Evolutionary conservation across 164 flowering plant species (phyloP).

Genomic region (Litsea cubeba): DNA sequence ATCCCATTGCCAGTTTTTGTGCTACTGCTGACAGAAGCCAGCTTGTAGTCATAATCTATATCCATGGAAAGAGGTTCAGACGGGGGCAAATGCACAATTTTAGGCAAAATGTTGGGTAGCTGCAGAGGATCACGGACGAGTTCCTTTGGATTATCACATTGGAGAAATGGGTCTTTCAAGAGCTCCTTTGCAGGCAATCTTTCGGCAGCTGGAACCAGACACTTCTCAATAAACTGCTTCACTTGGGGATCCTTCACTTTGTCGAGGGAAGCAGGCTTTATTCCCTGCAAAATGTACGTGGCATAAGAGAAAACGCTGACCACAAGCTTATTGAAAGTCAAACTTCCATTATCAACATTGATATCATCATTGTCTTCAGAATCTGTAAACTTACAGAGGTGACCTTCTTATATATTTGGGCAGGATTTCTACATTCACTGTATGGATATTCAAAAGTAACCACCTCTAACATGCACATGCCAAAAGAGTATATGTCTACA

Average conservation of each 20-base stretch:
- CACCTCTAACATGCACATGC: conserved; percentile 77
- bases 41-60: conserved; percentile 38
- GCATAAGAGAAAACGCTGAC: not conserved
- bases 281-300: conserved; percentile 43
- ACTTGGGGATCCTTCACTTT: conserved; percentile 61
- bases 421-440: conserved; percentile 60
- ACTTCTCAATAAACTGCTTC: conserved; percentile 77
- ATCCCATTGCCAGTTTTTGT: conserved; percentile 22
- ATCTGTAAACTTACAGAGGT: conserved; percentile 42
- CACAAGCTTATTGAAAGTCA: not conserved
- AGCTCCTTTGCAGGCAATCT: conserved; percentile 64
- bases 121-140: conserved; percentile 16
- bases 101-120: conserved; percentile 15
- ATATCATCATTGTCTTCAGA: not conserved
- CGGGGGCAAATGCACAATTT: conserved; percentile 13
- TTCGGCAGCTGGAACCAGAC: conserved; percentile 59
- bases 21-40: conserved; percentile 20
- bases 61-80: conserved; percentile 48
- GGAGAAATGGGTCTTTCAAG: conserved; percentile 63
- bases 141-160: conserved; percentile 26
- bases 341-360: not conserved
- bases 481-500: conserved; percentile 75
- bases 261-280: conserved; percentile 65
- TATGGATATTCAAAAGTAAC: conserved; percentile 74
- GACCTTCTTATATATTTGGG: conserved; percentile 77